phyloP scores from a whole-genome alignment of 2,329 filamentous ascomycete genomes.

The Alternaria viburni region DNA sequence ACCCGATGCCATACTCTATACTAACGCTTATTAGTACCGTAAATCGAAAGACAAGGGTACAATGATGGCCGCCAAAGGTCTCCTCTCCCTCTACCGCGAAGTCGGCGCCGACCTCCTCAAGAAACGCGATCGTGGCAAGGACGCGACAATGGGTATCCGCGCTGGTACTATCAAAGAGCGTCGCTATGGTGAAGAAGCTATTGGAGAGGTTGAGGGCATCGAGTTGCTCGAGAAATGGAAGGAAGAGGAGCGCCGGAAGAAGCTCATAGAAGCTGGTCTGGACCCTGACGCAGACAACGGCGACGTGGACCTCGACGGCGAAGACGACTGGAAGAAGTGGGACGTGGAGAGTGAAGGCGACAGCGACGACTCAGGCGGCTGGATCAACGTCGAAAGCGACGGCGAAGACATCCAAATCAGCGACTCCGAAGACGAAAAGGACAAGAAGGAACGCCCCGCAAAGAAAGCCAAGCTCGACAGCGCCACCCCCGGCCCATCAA shows the following conservation, averaged over 20 bases:
- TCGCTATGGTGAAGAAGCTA: constrained; percentile 81
- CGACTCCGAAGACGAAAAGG: constrained; percentile 74
- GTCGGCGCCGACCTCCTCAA: constrained; percentile 87
- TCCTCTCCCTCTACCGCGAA: constrained; percentile 89
- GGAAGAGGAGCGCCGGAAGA: constrained; percentile 81
- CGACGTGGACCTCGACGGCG: constrained; percentile 66
- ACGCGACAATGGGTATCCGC: constrained; percentile 82
- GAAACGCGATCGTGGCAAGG: constrained; percentile 89
- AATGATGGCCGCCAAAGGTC: constrained; percentile 97
- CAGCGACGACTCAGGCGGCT: constrained; percentile 79
- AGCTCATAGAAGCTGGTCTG: constrained; percentile 71
- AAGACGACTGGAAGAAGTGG: constrained; percentile 63
- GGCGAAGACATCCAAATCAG: constrained; percentile 75
- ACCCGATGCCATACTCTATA: neutral
- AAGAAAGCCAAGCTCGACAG: constrained; percentile 69
- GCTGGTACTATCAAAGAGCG: constrained; percentile 76
- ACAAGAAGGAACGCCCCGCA: constrained; percentile 57
- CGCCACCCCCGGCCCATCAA: constrained; percentile 36
- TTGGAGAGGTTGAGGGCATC: constrained; percentile 88
- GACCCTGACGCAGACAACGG: constrained; percentile 65
- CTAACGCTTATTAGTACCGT: constrained; percentile 63
- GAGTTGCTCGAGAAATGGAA: constrained; percentile 94
- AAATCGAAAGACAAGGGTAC: constrained; percentile 98
- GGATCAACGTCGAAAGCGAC: constrained; percentile 89
- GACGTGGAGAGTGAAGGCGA: constrained; percentile 64